Conservation (phyloP, 805 yeast genomes). For the Saccharomyces kudriavzevii region DNA sequence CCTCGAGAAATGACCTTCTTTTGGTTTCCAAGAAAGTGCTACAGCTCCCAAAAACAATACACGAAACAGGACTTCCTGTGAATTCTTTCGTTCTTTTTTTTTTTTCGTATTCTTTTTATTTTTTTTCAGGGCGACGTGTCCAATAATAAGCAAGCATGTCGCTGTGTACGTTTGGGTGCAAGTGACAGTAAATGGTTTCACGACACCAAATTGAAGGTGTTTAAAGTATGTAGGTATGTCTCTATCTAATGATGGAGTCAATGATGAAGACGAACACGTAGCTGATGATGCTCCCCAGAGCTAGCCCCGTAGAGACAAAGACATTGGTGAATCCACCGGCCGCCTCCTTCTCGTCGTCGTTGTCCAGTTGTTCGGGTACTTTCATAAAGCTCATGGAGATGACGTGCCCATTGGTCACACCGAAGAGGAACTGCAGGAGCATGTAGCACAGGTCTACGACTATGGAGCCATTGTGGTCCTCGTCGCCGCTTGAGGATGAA, state of each 20-base stretch:
- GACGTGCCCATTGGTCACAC: constrained; percentile 81
- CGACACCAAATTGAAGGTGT: neutral
- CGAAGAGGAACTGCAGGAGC: constrained; percentile 65
- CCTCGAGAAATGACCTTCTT: neutral
- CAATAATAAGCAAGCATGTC: neutral
- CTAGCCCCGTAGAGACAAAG: constrained; percentile 68
- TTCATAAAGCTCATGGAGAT: constrained; percentile 74
- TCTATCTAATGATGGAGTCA: constrained; percentile 1
- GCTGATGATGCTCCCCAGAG: constrained; percentile 70
- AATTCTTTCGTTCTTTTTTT: neutral
- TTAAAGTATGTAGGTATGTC: neutral
- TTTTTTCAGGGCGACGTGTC: constrained; percentile 4
- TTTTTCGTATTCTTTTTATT: neutral
- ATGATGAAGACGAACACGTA: constrained; percentile 47
- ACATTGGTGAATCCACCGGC: constrained; percentile 91
- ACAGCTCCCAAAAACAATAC: neutral
- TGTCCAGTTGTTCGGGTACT: constrained; percentile 51
- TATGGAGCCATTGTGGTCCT: constrained; percentile 11
- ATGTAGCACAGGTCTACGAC: constrained; percentile 63
- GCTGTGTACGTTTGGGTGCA: neutral
- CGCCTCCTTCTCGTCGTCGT: constrained; percentile 69
- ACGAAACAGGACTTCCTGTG: neutral
- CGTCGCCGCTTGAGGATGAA: constrained; percentile 2
- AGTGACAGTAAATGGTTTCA: neutral
- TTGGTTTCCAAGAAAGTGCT: neutral